Evolutionary conservation across 176 grass and related monocot species (phyloP), one percentile per base, ranked within the genome.

Genomic region (Carex cristatella): DNA sequence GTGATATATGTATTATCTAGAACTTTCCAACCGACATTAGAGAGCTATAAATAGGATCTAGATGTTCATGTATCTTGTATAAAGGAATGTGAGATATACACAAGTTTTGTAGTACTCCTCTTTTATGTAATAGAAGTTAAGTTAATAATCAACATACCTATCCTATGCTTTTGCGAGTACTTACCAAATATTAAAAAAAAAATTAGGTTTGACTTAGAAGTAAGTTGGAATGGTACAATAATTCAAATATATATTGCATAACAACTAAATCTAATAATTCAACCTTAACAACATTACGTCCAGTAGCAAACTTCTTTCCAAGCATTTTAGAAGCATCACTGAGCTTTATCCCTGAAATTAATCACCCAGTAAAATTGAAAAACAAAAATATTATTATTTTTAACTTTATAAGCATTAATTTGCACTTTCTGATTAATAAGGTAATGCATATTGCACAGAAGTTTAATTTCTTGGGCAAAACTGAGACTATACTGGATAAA

Each of bases 251-350:
- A 12, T 11, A 76, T 83, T 0, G 19, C 70, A 83, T 61, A 51
- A n/a, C 10, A 37, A 15, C 7, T 1, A 42, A 42, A 14, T 7
- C 72, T 32, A 77, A 77, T 53, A 64, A 15, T 56, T 46, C 7
- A 85, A 99, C 96, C 90, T 99, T 99, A 79, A 99, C 93, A 86
- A 99, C 96, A 82, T 93, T 95, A 80, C 91, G 93, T 66, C 96
- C 96, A 35, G 96, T 95, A 75, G 96, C 96, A 88, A 99, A 99
- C 62, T 99, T 99, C 87, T 99, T 99, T 35, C 96, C 96, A 69
- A 99, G 91, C 83, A 94, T 99, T 85, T 99, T 99, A 58, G 96
- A 99, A 56, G 96, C 96, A 83, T 99, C 96, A 84, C 84, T 95
- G 53, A 99, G 87, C 71, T 95, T 99, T 80, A 99, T 82, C 83